Base-by-base conservation (phyloP, 768 basidiomycete species). In the Mycena latifolia region DNA sequence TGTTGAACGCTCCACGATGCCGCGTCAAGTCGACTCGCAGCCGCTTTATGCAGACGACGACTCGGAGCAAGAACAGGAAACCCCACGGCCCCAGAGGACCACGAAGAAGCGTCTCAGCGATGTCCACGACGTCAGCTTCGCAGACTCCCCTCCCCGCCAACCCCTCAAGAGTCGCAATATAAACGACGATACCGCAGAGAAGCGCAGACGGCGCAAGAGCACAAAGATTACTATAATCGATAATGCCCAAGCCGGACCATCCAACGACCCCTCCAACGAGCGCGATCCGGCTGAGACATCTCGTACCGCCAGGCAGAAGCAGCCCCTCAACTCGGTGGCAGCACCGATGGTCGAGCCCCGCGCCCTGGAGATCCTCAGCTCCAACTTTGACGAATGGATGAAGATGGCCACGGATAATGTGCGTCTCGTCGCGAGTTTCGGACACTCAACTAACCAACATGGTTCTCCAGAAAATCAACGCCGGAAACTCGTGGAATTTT, bases 391-490 rank as follows among this genome's bases (percentile, higher is more conserved):
- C 77, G 96, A 99, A 78, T 99, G 98, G 98, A 99, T 99, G 97
- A 99, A 99, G 84, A 90, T 99, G 90, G 96, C 96, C 1, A 99
- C 97, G 3, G 97, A 99, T 76, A 99, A 99, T 78, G 98, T 98
- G 75, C 71, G 89, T 82, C 55, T 29, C 58, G 22, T 22, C 45
- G 57, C 33, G n/a, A 59, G n/a, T 31, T 17, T 28, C 53, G 37
- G 10, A 39, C 35, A 33, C 55, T 62, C 60, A 31, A 33, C 63
- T 73, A 47, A 77, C 63, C 35, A 22, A n/a, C n/a, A n/a, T n/a
- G n/a, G n/a, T n/a, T n/a, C n/a, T n/a, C n/a, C 74, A 99, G 98
- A 99, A 99, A 98, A 99, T 99, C 81, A 99, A 96, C 63, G 92
- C 94, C 8, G 89, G 89, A 45, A 99, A 99, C 76, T 95, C 98